Conservation (phyloP, 1,284 basidiomycete genomes). For the Ceratobasidium sp. region DNA sequence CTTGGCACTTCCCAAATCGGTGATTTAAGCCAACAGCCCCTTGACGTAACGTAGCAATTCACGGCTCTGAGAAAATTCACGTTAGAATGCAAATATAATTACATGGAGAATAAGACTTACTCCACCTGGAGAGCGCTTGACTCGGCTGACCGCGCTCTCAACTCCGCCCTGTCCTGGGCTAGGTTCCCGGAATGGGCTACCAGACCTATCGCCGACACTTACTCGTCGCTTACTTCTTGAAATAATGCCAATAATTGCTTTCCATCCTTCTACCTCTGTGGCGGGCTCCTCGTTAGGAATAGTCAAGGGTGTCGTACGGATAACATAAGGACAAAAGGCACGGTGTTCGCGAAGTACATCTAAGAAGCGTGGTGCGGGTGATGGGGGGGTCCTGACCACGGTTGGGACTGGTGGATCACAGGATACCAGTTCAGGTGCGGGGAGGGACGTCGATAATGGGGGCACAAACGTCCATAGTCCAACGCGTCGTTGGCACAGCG, state of each 20-base stretch:
- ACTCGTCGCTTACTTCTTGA: conserved; percentile 16
- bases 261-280: conserved; percentile 71
- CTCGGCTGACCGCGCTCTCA: conserved; percentile 28
- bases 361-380: conserved; percentile 27
- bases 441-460: conserved; percentile 44
- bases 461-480: conserved; percentile 75
- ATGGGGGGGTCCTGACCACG: conserved; percentile 2
- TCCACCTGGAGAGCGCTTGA: conserved; percentile 34
- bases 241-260: conserved; percentile 59
- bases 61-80: conserved; percentile 58
- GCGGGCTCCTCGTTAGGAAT: conserved; percentile 46
- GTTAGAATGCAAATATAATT: background rate
- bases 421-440: conserved; percentile 46
- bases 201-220: background rate
- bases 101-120: conserved; percentile 51
- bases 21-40: conserved; percentile 61
- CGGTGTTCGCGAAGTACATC: conserved; percentile 77
- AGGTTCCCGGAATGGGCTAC: background rate
- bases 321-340: conserved; percentile 79
- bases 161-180: conserved; percentile 19
- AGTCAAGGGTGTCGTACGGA: conserved; percentile 69
- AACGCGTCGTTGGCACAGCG: conserved; percentile 73
- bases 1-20: background rate
- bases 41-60: conserved; percentile 77
- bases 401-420: background rate